These are phyloP conservation scores for Beta vulgaris DNA, from an alignment of 148 eudicot genomes.

Conservation along the genomic window DNA sequence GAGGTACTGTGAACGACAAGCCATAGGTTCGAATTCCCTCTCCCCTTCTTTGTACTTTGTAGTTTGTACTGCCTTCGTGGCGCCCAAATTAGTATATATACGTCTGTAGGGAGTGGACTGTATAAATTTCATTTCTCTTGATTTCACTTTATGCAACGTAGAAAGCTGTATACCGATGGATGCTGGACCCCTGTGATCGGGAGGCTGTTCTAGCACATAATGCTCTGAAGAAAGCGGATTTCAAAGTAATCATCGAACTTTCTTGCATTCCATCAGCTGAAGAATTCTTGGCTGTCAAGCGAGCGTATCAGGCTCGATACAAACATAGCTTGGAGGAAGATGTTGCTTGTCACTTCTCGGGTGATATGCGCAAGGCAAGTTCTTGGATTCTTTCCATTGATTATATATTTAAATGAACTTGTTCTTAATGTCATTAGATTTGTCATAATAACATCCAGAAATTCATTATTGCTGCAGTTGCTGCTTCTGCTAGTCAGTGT, in stretches of 20 bases:
- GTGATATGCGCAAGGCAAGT: slow-evolving; percentile 60
- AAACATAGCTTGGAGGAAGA: slow-evolving; percentile 71
- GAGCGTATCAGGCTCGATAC: slow-evolving; percentile 65
- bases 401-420: background rate
- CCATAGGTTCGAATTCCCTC: too few relatives aligned
- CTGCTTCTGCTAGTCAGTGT: slow-evolving; percentile 55
- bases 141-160: too few relatives aligned
- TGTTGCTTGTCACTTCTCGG: slow-evolving; percentile 49
- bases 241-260: slow-evolving; percentile 53
- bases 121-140: too few relatives aligned
- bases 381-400: background rate
- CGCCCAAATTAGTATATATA: too few relatives aligned
- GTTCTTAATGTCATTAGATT: background rate
- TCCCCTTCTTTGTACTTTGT: too few relatives aligned
- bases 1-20: too few relatives aligned
- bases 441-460: too few relatives aligned
- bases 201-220: slow-evolving; percentile 56
- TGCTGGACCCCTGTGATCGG: slow-evolving; percentile 57
- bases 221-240: slow-evolving; percentile 52
- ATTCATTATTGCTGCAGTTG: slow-evolving; percentile 39
- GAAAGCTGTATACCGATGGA: slow-evolving; percentile 67
- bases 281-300: slow-evolving; percentile 53
- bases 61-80: too few relatives aligned
- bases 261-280: slow-evolving; percentile 47
- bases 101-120: too few relatives aligned